phyloP scores from a whole-genome alignment of 1,284 basidiomycete species.

The Ustilago trichophora region DNA sequence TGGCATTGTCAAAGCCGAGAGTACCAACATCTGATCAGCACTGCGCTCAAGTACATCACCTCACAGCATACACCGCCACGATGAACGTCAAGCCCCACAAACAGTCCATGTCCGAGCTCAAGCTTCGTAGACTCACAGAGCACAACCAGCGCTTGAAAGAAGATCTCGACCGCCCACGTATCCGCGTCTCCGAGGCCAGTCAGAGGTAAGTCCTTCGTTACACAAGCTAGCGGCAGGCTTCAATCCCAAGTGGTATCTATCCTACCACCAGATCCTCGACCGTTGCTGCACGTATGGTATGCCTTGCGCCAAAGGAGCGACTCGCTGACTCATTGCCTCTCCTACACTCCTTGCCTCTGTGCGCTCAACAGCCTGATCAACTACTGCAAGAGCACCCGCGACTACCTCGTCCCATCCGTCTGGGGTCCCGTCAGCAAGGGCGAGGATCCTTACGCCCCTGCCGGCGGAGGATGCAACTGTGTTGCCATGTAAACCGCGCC shows the following conservation, averaged over 20 bases:
- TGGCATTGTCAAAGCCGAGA: no score
- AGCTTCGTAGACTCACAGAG: slow-evolving; percentile 88
- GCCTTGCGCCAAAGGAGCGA: not conserved
- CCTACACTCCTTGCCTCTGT: not conserved
- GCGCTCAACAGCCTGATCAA: slow-evolving; percentile 86
- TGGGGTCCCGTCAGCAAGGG: slow-evolving; percentile 91
- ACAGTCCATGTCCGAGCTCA: slow-evolving; percentile 87
- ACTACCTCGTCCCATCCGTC: slow-evolving; percentile 86
- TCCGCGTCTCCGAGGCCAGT: slow-evolving; percentile 89
- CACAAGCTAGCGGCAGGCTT: no score
- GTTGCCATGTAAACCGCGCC: slow-evolving; percentile 51
- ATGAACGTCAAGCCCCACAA: slow-evolving; percentile 75
- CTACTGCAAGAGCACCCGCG: slow-evolving; percentile 87
- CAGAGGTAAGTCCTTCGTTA: slow-evolving; percentile 74
- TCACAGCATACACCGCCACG: not conserved
- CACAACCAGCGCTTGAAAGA: slow-evolving; percentile 91
- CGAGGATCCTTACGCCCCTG: slow-evolving; percentile 87
- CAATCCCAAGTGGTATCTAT: no score
- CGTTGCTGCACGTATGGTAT: no score
- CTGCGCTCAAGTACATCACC: no score
- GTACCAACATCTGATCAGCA: no score
- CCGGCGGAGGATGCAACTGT: slow-evolving; percentile 70
- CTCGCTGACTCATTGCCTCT: not conserved
- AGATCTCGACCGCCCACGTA: slow-evolving; percentile 84
- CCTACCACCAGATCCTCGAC: no score